Percentiles rank a stretch among this genome's conserved stretches.
Evolutionary conservation across 2,329 filamentous ascomycete genomes (phyloP).

Genomic region (Pseudogymnoascus sp.): DNA sequence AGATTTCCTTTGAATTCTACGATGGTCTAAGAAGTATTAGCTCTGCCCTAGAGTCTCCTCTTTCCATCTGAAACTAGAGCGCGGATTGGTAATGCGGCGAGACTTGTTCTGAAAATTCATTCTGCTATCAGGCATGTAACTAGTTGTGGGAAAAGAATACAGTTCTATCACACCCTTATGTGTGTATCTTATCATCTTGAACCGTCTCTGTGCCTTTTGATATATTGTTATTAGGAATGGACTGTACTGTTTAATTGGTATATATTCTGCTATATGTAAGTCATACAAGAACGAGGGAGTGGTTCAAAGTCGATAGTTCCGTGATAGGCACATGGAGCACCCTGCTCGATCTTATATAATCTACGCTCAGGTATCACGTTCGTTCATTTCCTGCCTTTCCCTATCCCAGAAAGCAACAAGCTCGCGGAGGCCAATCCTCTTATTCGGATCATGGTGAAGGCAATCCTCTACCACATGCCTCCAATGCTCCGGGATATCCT

Average conservation of each 20-base stretch:
- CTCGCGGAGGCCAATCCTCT: background rate
- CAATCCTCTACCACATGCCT: background rate
- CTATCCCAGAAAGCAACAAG: background rate
- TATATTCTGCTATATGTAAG: no score
- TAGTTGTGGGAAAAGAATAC: no score
- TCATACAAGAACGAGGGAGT: no score
- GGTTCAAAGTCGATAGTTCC: background rate
- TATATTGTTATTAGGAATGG: no score
- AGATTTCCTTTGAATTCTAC: slow-evolving; percentile 18
- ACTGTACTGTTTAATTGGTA: no score
- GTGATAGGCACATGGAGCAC: background rate
- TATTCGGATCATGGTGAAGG: background rate
- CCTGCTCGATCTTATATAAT: background rate
- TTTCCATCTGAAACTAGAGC: background rate
- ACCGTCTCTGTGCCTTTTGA: no score
- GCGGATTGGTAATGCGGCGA: background rate
- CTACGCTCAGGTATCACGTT: background rate
- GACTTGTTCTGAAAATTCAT: background rate
- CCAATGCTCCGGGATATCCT: background rate
- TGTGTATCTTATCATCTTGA: no score
- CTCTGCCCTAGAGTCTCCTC: background rate
- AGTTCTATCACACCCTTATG: no score
- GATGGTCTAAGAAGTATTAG: background rate
- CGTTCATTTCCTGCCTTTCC: background rate
- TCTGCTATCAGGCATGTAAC: background rate